phyloP scores from a whole-genome alignment of 2,329 filamentous ascomycete species.

The Cordyceps fumosorosea region DNA sequence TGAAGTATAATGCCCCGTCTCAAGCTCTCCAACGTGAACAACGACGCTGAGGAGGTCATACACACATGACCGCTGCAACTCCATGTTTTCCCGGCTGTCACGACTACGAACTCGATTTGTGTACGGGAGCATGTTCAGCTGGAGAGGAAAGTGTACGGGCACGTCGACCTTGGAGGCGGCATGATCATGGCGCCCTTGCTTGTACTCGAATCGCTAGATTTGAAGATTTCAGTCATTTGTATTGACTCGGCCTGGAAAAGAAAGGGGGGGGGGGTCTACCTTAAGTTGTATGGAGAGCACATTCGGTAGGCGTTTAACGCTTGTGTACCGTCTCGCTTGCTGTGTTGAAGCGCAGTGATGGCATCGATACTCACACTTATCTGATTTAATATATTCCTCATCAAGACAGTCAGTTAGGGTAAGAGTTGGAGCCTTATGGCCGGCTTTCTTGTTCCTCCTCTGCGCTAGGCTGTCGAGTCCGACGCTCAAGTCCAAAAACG shows the following conservation, averaged over 20 bases:
- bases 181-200: conserved; percentile 55
- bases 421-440: conserved; percentile 34
- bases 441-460: conserved; percentile 51
- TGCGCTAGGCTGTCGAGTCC: conserved; percentile 73
- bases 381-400: conserved; percentile 77
- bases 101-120: conserved; percentile 57
- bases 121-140: conserved; percentile 86
- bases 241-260: background rate
- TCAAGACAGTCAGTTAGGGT: conserved; percentile 70
- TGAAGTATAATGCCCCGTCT: conserved; percentile 88
- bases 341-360: conserved; percentile 70
- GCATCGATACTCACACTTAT: conserved; percentile 87
- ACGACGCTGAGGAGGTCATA: conserved; percentile 89
- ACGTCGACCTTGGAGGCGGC: conserved; percentile 83
- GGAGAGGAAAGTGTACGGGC: conserved; percentile 75
- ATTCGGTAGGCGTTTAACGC: conserved; percentile 77
- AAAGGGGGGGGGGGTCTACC: conserved; percentile 32
- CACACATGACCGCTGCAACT: conserved; percentile 59
- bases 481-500: conserved; percentile 83
- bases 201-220: conserved; percentile 63
- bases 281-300: conserved; percentile 91
- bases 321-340: conserved; percentile 76
- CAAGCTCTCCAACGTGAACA: conserved; percentile 87
- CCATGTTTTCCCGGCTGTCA: conserved; percentile 47
- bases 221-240: background rate